Evolutionary conservation across 1,284 basidiomycete genomes (phyloP).

Genomic region (Calocybe gambosa): DNA sequence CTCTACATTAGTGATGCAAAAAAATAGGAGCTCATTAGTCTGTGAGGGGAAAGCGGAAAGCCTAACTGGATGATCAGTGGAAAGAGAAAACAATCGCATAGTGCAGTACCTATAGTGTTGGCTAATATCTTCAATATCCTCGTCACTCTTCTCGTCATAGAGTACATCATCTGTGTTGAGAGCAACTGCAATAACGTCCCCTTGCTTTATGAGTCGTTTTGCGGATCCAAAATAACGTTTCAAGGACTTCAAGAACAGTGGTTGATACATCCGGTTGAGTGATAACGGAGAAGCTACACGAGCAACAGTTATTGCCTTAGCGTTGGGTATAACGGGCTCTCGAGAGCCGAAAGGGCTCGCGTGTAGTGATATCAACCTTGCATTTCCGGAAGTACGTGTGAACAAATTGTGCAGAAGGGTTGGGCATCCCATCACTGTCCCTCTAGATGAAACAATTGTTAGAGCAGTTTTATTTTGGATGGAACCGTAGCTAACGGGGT

Average conservation of each 20-base stretch:
- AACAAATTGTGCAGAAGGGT: conserved; percentile 52
- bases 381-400: conserved; percentile 19
- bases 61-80: conserved; percentile 7
- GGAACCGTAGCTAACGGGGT: conserved; percentile 22
- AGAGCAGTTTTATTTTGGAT: not conserved
- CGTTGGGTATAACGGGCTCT: conserved; percentile 63
- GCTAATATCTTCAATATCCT: not conserved
- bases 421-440: conserved; percentile 43
- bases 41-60: conserved; percentile 16
- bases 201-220: conserved; percentile 66
- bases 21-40: conserved; percentile 47
- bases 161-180: conserved; percentile 49
- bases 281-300: conserved; percentile 80
- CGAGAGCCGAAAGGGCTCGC: conserved; percentile 51
- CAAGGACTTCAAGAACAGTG: conserved; percentile 63
- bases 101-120: not conserved
- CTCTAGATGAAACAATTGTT: conserved; percentile 24
- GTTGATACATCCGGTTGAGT: conserved; percentile 69
- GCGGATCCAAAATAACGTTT: conserved; percentile 58
- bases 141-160: not conserved
- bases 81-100: not conserved
- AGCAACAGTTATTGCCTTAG: conserved; percentile 72
- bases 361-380: conserved; percentile 30
- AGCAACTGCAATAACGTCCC: conserved; percentile 75
- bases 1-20: conserved; percentile 76